Percentiles rank a stretch among this genome's conserved stretches.
These are phyloP conservation scores for Elaeagnus macrophylla DNA, from an alignment of 306 rosid species.

Conservation along the genomic window DNA sequence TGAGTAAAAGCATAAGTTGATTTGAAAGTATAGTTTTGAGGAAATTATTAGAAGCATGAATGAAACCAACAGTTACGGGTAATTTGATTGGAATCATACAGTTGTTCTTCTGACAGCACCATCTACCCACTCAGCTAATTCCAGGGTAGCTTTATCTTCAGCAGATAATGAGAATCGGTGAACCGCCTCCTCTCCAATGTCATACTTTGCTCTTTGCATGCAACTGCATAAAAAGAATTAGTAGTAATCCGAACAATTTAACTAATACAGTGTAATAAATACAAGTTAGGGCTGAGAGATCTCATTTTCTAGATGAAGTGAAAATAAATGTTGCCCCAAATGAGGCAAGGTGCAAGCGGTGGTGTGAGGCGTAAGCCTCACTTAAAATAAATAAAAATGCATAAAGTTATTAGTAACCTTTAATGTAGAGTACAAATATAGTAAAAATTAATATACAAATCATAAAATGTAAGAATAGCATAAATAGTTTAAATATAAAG, in stretches of 20 bases:
- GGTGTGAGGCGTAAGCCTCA: no score
- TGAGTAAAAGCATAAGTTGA: no score
- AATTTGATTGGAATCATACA: conserved; percentile 43
- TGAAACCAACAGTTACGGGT: conserved; percentile 16
- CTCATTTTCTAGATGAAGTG: no score
- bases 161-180: conserved; percentile 93
- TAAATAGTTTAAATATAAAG: no score
- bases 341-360: no score
- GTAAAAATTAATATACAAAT: no score
- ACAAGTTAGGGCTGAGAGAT: no score
- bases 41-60: not conserved
- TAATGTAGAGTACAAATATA: no score
- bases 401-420: no score
- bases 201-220: conserved; percentile 97
- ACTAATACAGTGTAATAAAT: not conserved
- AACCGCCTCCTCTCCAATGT: conserved; percentile 93
- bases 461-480: no score
- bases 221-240: conserved; percentile 49
- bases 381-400: no score
- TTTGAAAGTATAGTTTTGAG: not conserved
- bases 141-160: conserved; percentile 95
- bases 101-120: conserved; percentile 68
- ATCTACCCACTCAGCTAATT: conserved; percentile 98
- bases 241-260: not conserved
- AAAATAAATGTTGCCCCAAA: no score